These are phyloP conservation scores for Ceratocystis cacaofunesta DNA, from an alignment of 2,329 filamentous ascomycete species.

Conservation along the genomic window DNA sequence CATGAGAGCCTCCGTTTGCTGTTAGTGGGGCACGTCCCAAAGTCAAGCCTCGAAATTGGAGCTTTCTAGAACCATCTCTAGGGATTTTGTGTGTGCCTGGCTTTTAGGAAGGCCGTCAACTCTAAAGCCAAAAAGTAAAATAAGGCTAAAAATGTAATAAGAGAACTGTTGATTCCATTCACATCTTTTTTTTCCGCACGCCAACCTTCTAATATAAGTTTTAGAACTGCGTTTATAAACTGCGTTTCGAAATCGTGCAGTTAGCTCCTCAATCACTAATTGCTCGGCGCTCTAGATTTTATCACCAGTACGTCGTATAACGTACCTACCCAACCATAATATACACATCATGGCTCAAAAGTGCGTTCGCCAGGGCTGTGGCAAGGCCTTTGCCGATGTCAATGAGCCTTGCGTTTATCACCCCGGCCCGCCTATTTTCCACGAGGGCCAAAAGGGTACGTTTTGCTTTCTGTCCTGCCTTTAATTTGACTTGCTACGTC, in stretches of 20 bases:
- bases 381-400: slow-evolving; percentile 68
- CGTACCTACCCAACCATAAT: background rate
- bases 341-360: slow-evolving; percentile 50
- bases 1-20: slow-evolving; percentile 1
- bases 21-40: background rate
- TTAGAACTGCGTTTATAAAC: background rate
- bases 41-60: background rate
- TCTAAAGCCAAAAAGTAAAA: background rate
- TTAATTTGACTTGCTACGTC: background rate
- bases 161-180: background rate
- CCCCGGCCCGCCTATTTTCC: slow-evolving; percentile 84
- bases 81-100: background rate
- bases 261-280: background rate
- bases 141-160: background rate
- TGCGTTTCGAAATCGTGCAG: background rate
- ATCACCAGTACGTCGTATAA: background rate
- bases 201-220: background rate
- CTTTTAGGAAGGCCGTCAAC: background rate
- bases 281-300: background rate
- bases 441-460: slow-evolving; percentile 95
- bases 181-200: background rate
- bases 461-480: slow-evolving; percentile 15
- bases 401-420: slow-evolving; percentile 76
- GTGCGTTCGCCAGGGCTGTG: slow-evolving; percentile 93
- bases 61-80: slow-evolving; percentile 15